Evolutionary conservation across 768 basidiomycete genomes (phyloP).

Genomic region (Lanmaoa pseudosensibilis): DNA sequence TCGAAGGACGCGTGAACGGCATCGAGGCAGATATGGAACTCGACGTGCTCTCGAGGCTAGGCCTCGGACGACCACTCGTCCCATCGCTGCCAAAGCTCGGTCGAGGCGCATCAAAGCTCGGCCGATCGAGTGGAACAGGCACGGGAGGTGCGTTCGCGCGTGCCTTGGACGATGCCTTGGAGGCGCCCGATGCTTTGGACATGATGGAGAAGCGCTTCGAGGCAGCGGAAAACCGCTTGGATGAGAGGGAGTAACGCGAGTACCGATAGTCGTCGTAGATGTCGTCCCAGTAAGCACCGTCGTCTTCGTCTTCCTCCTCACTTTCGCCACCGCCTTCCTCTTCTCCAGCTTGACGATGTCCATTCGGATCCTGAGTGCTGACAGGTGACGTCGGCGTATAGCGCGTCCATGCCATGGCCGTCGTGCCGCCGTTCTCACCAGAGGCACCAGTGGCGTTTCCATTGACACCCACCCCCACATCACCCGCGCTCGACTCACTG

Average conservation of each 20-base stretch:
- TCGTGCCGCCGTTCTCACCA: conserved; percentile 1
- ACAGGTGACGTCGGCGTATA: conserved; percentile 29
- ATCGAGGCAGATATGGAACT: conserved; percentile 16
- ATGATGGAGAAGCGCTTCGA: conserved; percentile 11
- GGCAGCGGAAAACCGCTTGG: conserved; percentile 20
- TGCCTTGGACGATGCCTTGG: conserved; percentile 28
- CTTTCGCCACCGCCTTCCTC: conserved; percentile 10
- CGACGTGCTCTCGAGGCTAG: conserved; percentile 29
- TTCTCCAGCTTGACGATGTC: conserved; percentile 2
- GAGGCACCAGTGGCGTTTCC: conserved; percentile 2
- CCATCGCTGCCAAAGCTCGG: conserved; percentile 26
- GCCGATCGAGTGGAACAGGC: conserved; percentile 26
- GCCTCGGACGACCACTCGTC: conserved; percentile 15
- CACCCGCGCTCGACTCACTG: background rate
- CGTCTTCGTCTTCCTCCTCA: conserved; percentile 29
- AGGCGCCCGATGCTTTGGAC: conserved; percentile 25
- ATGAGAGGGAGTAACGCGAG: conserved; percentile 56
- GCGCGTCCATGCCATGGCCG: conserved; percentile 30
- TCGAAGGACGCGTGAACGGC: conserved; percentile 19
- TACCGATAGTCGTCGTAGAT: conserved; percentile 84
- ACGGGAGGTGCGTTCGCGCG: conserved; percentile 28
- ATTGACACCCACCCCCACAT: conserved; percentile 1
- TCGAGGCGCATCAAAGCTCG: conserved; percentile 14
- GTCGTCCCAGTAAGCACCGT: conserved; percentile 62
- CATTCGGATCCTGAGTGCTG: background rate